Evolutionary conservation across 495 filamentous ascomycete species (phyloP), one percentile per base, ranked within the genome.

Genomic region (Penicillium mononematosum): DNA sequence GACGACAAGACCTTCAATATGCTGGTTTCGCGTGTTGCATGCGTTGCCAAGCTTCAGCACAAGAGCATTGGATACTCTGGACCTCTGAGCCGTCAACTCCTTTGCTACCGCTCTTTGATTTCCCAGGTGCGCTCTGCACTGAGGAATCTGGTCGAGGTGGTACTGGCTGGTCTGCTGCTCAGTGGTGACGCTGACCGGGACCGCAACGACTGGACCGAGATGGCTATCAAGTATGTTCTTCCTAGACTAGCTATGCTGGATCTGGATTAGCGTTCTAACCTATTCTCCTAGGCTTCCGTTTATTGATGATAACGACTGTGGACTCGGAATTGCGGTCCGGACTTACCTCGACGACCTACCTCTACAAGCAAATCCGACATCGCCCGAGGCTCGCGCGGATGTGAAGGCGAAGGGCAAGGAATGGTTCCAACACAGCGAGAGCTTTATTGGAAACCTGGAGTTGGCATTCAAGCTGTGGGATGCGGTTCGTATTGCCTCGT

Each of bases 61-160:
- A 82, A 89, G 60, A 75, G 80, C 6, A 92, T 92, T 62, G 92
- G 95, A 24, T 99, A 96, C 72, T 97, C 94, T 24, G 94, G 94
- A 1, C 94, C 94, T 0, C 79, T 99, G 1, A 96, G 89, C 77
- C 86, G 92, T 66, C 89, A 94, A 62, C 79, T 98, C 43, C 80
- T 98, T 11, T 88, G 86, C 29, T 98, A 91, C 75, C 89, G 91
- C 57, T 91, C 91, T 0, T 78, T 97, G 57, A 86, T 88, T 39
- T 85, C 85, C 8, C 85, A 88, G 55, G 85, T 96, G 32, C 90
- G 92, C 19, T 78, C 83, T 51, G 83, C 83, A 39, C 76, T 94
- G 56, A 82, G 94, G 52, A 93, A 93, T 68, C 72, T 96, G 41
- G 74, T 92, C 32, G 95, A 99, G 73, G 87, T 89, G 58, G 80